Evolutionary conservation across 352 stramenopile species (phyloP).

Genomic region (Globisporangium viniferum): DNA sequence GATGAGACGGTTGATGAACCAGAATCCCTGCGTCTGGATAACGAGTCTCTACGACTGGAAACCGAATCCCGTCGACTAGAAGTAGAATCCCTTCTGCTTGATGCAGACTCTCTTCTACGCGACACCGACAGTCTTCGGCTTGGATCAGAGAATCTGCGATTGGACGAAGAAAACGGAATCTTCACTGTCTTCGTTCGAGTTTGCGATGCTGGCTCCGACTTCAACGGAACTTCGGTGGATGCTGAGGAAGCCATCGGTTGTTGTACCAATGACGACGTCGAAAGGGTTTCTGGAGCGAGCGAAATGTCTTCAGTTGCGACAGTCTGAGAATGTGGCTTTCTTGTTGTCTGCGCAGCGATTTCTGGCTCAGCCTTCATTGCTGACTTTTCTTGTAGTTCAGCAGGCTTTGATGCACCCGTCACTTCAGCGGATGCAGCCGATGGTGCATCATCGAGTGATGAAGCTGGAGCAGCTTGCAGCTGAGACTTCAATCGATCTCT

Average conservation of each 20-base stretch:
- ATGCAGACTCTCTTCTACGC: constrained; percentile 5
- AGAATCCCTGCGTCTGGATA: constrained; percentile 31
- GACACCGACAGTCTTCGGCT: constrained; percentile 8
- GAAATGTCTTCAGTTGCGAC: neutral
- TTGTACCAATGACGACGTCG: neutral
- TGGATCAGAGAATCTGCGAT: constrained; percentile 14
- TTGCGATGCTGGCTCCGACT: neutral
- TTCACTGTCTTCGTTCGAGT: constrained; percentile 1
- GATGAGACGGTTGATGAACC: constrained; percentile 56
- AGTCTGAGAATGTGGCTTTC: neutral
- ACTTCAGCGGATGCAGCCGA: neutral
- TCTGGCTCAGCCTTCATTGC: constrained; percentile 10
- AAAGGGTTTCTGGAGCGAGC: neutral
- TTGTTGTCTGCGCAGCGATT: neutral
- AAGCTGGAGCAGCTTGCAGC: constrained; percentile 16
- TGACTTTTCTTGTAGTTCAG: neutral
- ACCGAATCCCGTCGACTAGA: constrained; percentile 9
- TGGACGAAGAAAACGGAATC: constrained; percentile 15
- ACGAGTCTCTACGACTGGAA: constrained; percentile 11
- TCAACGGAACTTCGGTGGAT: neutral
- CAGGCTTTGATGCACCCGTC: neutral
- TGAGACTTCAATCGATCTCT: constrained; percentile 47
- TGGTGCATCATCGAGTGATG: neutral
- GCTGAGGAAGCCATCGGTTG: neutral
- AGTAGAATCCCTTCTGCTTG: constrained; percentile 9